phyloP scores from a whole-genome alignment of 2,329 filamentous ascomycete genomes.

The Pseudopyrenochaeta lycopersici region DNA sequence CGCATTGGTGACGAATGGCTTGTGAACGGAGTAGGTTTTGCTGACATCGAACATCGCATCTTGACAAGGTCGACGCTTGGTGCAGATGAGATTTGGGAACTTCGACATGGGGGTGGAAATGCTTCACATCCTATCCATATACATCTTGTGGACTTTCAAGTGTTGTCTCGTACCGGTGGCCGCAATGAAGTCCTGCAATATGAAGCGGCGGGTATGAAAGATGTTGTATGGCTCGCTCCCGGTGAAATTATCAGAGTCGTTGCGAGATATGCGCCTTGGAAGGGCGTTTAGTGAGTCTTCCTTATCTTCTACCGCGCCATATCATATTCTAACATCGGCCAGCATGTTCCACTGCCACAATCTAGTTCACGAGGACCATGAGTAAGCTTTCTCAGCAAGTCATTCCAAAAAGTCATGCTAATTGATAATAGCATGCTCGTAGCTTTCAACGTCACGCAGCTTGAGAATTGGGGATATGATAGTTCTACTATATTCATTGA shows the following conservation, averaged over 20 bases:
- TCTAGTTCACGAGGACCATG: conserved; percentile 56
- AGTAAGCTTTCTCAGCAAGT: conserved; percentile 25
- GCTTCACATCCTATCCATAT: conserved; percentile 66
- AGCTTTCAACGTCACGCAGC: conserved; percentile 53
- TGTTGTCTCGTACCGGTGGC: conserved; percentile 60
- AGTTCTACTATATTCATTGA: conserved; percentile 44
- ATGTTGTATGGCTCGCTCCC: conserved; percentile 64
- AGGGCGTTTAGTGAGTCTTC: conserved; percentile 55
- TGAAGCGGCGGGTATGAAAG: conserved; percentile 65
- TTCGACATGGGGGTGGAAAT: conserved; percentile 59
- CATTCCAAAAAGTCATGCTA: background rate
- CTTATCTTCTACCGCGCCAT: background rate
- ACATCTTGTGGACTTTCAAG: conserved; percentile 67
- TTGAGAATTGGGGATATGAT: conserved; percentile 45
- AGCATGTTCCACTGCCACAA: conserved; percentile 58
- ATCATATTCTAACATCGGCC: background rate
- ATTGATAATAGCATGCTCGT: conserved; percentile 49
- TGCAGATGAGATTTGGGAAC: conserved; percentile 46
- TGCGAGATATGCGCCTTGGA: conserved; percentile 47
- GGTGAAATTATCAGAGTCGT: conserved; percentile 52
- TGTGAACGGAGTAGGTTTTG: conserved; percentile 47
- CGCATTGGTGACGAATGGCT: conserved; percentile 40
- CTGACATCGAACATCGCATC: conserved; percentile 42
- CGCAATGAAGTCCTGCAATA: conserved; percentile 58
- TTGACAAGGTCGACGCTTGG: conserved; percentile 44